Evolutionary conservation across 1,139 yeast species (phyloP).

Genomic region (Candida pseudoviswanathii): DNA sequence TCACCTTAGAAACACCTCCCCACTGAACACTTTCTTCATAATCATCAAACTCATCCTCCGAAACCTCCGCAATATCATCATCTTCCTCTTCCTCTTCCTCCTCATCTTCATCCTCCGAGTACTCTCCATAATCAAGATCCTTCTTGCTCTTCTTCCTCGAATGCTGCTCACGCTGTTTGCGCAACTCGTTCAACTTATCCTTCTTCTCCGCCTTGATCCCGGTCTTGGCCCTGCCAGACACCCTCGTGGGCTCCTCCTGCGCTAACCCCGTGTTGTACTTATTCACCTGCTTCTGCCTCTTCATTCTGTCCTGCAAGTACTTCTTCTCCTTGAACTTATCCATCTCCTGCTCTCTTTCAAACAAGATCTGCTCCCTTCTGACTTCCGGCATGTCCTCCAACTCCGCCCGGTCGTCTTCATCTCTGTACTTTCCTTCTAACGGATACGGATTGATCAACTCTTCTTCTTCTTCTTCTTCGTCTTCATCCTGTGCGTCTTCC

Average conservation of each 20-base stretch:
- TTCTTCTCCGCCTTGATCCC: slow-evolving; percentile 32
- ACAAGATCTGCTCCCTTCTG: slow-evolving; percentile 85
- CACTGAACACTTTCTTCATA: slow-evolving; percentile 51
- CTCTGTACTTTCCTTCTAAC: slow-evolving; percentile 85
- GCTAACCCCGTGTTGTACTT: background rate
- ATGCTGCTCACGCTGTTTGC: slow-evolving; percentile 79
- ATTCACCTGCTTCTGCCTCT: slow-evolving; percentile 52
- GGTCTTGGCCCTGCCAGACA: slow-evolving; percentile 22
- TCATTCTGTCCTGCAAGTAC: slow-evolving; percentile 79
- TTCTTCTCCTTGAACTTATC: slow-evolving; percentile 82
- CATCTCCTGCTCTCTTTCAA: slow-evolving; percentile 90
- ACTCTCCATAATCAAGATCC: slow-evolving; percentile 37
- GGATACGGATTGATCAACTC: slow-evolving; percentile 79
- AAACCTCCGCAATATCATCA: slow-evolving; percentile 44
- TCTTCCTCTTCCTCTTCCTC: slow-evolving; percentile 43
- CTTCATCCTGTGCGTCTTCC: slow-evolving; percentile 27
- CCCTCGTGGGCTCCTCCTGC: slow-evolving; percentile 23
- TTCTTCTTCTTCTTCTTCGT: slow-evolving; percentile 26
- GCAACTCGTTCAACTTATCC: slow-evolving; percentile 77
- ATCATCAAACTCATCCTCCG: slow-evolving; percentile 44
- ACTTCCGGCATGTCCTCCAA: slow-evolving; percentile 84
- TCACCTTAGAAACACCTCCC: slow-evolving; percentile 42
- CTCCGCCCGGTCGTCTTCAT: slow-evolving; percentile 70
- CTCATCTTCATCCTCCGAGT: slow-evolving; percentile 33
- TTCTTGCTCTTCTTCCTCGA: slow-evolving; percentile 31